Percentiles rank a stretch among this genome's conserved stretches.
These are phyloP conservation scores for Candida verbasci DNA, from an alignment of 805 yeast species.

Conservation along the genomic window DNA sequence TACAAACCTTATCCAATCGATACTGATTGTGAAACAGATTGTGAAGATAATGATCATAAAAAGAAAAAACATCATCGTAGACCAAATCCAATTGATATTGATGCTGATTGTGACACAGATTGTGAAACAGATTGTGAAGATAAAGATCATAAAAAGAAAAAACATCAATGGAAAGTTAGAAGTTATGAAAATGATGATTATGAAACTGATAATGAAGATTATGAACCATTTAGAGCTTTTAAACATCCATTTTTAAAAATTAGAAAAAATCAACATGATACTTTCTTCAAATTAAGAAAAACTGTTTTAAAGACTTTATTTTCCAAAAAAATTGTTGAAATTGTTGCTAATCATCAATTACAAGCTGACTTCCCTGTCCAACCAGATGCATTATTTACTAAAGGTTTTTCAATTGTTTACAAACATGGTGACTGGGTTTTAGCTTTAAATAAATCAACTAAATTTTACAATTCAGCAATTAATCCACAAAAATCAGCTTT, in stretches of 20 bases:
- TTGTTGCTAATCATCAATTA: slow-evolving; percentile 9
- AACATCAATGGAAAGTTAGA: no score
- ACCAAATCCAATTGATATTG: no score
- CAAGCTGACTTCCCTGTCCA: slow-evolving; percentile 3
- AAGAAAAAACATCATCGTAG: no score
- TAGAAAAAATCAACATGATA: not conserved
- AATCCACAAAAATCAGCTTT: not conserved
- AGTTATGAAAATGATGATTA: not conserved
- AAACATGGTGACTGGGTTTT: not conserved
- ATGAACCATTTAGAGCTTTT: no score
- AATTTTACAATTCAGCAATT: slow-evolving; percentile 1
- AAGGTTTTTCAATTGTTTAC: slow-evolving; percentile 1
- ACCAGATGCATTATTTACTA: not conserved
- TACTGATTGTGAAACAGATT: not conserved
- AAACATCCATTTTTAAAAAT: not conserved
- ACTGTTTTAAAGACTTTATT: slow-evolving; percentile 37
- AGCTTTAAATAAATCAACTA: slow-evolving; percentile 1
- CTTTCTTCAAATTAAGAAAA: slow-evolving; percentile 10
- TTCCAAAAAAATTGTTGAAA: slow-evolving; percentile 5
- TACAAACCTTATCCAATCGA: not conserved
- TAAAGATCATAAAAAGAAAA: no score
- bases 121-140: not conserved
- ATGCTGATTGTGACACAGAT: no score
- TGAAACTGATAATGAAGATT: slow-evolving; percentile 1
- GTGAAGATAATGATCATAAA: no score